Base-by-base conservation (phyloP, 352 stramenopile species). In the Phytopythium kandeliae region DNA sequence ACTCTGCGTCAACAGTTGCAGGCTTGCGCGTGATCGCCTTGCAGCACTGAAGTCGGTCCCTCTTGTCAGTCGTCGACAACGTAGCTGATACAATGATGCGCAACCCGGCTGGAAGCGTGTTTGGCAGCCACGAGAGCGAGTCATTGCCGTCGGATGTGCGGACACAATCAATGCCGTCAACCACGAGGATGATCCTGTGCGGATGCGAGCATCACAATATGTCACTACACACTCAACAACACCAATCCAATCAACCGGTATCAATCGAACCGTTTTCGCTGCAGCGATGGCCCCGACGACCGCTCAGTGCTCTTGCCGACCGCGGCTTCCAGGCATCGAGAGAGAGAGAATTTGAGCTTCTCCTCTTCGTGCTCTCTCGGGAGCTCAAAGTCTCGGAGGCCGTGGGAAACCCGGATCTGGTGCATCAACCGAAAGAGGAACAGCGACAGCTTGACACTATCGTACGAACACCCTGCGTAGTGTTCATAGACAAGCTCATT, bases 331-430 rank as follows among this genome's bases (percentile, higher is more conserved):
- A 93, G 69, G 44, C 83, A 93, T 9, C 83, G 71, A 22, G 60
- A 77, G 21, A 93, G 79, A 0, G 83, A 91, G 22, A 92, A 93
- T 55, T 90, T 91, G 57, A 93, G 72, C 53, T 92, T 91, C 48
- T 93, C 80, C 54, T 93, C 83, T 38, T 93, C 80, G 55, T 91
- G 72, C 25, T 90, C 80, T 26, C 62, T 74, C 12, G 80, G 80
- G 8, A 92, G 63, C 48, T 93, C 83, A 48, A 93, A 93, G 24
- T 93, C 83, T 0, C 72, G 67, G n/a, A 93, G 70, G 9, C 45
- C 69, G 40, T 84, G 89, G 21, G 74, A 78, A 21, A 74, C 63
- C 37, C 88, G 88, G 57, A 93, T 66, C 52, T 91, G 72, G 45
- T 74, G 69, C 78, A 93, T 92, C 51, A 90, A 75, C 25, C 83